A percentile compares a stretch with the other conserved stretches of the same genome.
Evolutionary conservation across 768 basidiomycete species (phyloP).

Genomic region (Tulasnella sp.): DNA sequence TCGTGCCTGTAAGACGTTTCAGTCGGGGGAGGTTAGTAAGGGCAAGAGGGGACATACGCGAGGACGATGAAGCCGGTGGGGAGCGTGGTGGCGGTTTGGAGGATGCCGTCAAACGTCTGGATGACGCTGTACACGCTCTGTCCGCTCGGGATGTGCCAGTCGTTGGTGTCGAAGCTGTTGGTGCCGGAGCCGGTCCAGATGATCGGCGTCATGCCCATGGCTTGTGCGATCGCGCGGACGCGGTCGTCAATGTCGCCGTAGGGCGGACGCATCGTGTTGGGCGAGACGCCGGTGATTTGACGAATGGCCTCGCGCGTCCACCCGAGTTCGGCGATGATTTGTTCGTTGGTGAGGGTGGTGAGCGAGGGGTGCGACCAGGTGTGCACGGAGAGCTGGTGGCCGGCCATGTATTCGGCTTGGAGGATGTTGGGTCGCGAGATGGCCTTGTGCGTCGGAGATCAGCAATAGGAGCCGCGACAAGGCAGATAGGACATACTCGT

Average conservation of each 20-base stretch:
- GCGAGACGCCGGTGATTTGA: conserved; percentile 47
- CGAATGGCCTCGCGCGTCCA: conserved; percentile 80
- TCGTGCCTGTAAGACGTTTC: conserved; percentile 46
- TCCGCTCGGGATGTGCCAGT: conserved; percentile 72
- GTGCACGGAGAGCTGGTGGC: conserved; percentile 66
- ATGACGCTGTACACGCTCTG: conserved; percentile 33
- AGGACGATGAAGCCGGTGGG: conserved; percentile 78
- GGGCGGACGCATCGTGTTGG: conserved; percentile 15
- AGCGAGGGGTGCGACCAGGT: conserved; percentile 59
- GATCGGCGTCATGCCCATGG: conserved; percentile 72
- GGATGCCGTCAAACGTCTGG: conserved; percentile 53
- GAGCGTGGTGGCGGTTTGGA: conserved; percentile 45
- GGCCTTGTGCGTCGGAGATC: conserved; percentile 18
- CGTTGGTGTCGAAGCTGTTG: conserved; percentile 58
- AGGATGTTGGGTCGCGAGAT: conserved; percentile 57
- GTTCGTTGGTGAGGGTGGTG: conserved; percentile 63
- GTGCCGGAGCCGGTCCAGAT: conserved; percentile 69
- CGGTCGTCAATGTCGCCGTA: conserved; percentile 52
- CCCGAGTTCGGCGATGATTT: conserved; percentile 77
- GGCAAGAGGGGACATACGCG: conserved; percentile 31
- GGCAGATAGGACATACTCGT: conserved; percentile 32
- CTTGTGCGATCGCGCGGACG: conserved; percentile 70
- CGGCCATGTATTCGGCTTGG: conserved; percentile 60
- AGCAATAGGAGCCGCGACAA: neutral
- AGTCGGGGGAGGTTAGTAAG: neutral